phyloP scores from a whole-genome alignment of 2,329 filamentous ascomycete species.

The Nemania sp. region DNA sequence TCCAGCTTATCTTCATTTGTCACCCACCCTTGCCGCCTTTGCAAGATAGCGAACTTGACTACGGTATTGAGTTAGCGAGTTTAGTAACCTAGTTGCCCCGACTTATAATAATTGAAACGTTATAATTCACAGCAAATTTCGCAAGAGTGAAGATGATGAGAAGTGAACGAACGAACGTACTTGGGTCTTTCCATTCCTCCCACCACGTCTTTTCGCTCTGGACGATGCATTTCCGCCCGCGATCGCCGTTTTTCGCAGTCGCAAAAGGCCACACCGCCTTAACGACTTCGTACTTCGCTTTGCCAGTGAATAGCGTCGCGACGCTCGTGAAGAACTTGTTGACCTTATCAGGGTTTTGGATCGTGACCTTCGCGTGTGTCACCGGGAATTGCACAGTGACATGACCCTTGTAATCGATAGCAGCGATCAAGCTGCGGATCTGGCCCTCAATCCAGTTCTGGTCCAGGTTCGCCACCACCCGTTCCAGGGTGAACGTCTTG shows the following conservation, averaged over 20 bases:
- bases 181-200: slow-evolving; percentile 53
- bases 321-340: slow-evolving; percentile 59
- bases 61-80: slow-evolving; percentile 6
- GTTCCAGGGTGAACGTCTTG: slow-evolving; percentile 56
- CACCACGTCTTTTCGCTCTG: slow-evolving; percentile 62
- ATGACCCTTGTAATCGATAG: slow-evolving; percentile 53
- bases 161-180: slow-evolving; percentile 32
- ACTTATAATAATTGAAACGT: no score
- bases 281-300: slow-evolving; percentile 58
- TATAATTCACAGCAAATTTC: no score
- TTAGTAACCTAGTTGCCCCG: no score
- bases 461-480: slow-evolving; percentile 58
- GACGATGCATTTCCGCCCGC: slow-evolving; percentile 51
- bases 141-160: no score
- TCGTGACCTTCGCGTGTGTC: slow-evolving; percentile 24
- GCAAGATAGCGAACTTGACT: slow-evolving; percentile 39
- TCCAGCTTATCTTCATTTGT: slow-evolving; percentile 59
- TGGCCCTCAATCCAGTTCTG: slow-evolving; percentile 58
- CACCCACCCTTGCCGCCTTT: slow-evolving; percentile 49
- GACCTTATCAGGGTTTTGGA: slow-evolving; percentile 56
- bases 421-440: slow-evolving; percentile 54
- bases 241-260: slow-evolving; percentile 49
- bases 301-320: slow-evolving; percentile 54
- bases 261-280: slow-evolving; percentile 63
- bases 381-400: slow-evolving; percentile 33